Conservation (phyloP, 495 filamentous ascomycete species). For the Zalerion maritima region DNA sequence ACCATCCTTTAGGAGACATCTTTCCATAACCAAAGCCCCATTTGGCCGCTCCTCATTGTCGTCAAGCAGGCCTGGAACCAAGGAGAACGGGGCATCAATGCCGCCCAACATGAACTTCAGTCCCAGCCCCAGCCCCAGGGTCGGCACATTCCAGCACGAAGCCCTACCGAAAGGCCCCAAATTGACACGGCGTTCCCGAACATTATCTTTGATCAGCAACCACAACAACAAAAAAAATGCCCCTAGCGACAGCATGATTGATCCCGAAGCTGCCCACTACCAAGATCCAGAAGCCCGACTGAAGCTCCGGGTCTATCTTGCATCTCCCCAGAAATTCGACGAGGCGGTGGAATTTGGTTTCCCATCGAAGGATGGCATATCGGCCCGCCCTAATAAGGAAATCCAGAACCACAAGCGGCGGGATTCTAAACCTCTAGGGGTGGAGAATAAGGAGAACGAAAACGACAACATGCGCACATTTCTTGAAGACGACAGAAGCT, state of each 20-base stretch:
- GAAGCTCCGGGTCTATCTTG: conserved; percentile 75
- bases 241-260: conserved; percentile 42
- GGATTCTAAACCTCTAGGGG: too few species aligned
- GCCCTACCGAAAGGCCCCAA: conserved; percentile 29
- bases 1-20: conserved; percentile 36
- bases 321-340: conserved; percentile 89
- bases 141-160: conserved; percentile 14
- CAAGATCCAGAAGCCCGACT: conserved; percentile 80
- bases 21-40: conserved; percentile 39
- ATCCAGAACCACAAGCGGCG: conserved; percentile 13
- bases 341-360: conserved; percentile 92
- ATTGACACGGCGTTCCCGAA: too few species aligned
- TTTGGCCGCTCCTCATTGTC: conserved; percentile 36
- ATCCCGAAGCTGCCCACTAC: conserved; percentile 67
- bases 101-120: conserved; percentile 20
- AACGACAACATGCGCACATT: conserved; percentile 32
- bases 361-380: conserved; percentile 40
- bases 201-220: conserved; percentile 33
- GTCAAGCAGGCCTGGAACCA: conserved; percentile 26
- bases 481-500: conserved; percentile 30
- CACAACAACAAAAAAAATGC: conserved; percentile 22
- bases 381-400: conserved; percentile 14
- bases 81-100: conserved; percentile 18
- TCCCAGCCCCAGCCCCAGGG: conserved; percentile 13
- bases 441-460: too few species aligned